Evolutionary conservation across 169 alveolate genomes (phyloP), one percentile per base, ranked within the genome.

Genomic region (Eimeria falciformis): DNA sequence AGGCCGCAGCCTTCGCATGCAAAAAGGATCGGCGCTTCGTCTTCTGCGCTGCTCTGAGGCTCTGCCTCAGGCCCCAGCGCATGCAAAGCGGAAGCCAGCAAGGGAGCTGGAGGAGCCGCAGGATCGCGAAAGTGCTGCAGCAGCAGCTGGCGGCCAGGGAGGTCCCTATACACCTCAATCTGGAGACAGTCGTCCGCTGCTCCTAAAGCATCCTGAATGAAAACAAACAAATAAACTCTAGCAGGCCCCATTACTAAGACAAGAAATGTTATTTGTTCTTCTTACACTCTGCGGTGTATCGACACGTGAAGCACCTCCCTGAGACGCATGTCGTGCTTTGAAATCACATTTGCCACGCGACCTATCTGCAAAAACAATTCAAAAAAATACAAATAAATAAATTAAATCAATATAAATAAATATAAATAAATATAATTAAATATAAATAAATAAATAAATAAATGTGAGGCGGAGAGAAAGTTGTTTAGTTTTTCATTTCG

Each of bases 81-180:
- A 77, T 77, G 86, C 86, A 77, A 27, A n/a, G 69, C 69, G n/a
- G 86, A 77, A 25, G 86, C 86, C 18, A 77, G 68, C n/a, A 77
- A 47, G 27, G 86, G 62, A 25, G 69, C 23, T 2, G 65, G 50
- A 7, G 86, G 86, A 12, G 86, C 69, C 23, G 69, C 86, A 46
- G 86, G 86, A 23, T 77, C 86, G 45, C n/a, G 33, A 46, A 18
- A 47, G 27, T 25, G 25, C 23, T 77, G 50, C 86, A 33, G 11
- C 5, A 77, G 69, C 45, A 77, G 27, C 18, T 46, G 68, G 27
- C 65, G 68, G 5, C 69, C 86, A 5, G 86, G 46, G 47, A 77
- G 68, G 69, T 47, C 86, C 69, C 27, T 77, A 56, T 25, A 77
- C 53, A 77, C 62, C 29, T 17, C 86, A 23, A 77, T 25, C 17